These are phyloP conservation scores for Exophiala alcalophila DNA, from an alignment of 2,329 filamentous ascomycete genomes.

Conservation along the genomic window DNA sequence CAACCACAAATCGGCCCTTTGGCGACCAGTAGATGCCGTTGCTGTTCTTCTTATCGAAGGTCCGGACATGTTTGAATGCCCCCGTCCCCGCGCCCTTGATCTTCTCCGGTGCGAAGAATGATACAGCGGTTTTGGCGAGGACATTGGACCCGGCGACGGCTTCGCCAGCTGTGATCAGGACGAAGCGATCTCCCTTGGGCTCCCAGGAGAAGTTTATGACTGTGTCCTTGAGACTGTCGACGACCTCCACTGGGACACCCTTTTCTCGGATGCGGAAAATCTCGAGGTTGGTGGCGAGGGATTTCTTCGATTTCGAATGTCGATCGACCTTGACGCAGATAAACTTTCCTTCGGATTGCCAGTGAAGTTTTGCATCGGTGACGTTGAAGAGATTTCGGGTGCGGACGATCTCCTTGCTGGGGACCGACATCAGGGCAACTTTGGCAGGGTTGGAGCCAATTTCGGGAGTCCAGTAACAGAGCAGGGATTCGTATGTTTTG, in stretches of 20 bases:
- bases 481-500: slow-evolving; percentile 90
- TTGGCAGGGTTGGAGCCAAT: slow-evolving; percentile 97
- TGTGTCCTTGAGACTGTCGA: slow-evolving; percentile 95
- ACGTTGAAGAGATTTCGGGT: slow-evolving; percentile 98
- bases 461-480: slow-evolving; percentile 99
- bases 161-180: slow-evolving; percentile 93
- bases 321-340: slow-evolving; percentile 98
- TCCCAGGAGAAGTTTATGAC: slow-evolving; percentile 99
- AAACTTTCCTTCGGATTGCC: slow-evolving; percentile 92
- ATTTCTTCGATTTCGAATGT: slow-evolving; percentile 99
- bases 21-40: slow-evolving; percentile 99
- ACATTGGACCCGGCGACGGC: slow-evolving; percentile 73
- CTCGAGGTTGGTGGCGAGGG: slow-evolving; percentile 91
- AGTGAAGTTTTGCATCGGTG: slow-evolving; percentile 95
- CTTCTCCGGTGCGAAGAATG: slow-evolving; percentile 97
- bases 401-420: slow-evolving; percentile 88
- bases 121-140: slow-evolving; percentile 86
- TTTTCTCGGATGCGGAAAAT: slow-evolving; percentile 98
- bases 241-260: slow-evolving; percentile 95
- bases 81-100: slow-evolving; percentile 71
- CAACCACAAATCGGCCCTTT: slow-evolving; percentile 87
- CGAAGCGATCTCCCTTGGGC: slow-evolving; percentile 94
- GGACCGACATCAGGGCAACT: slow-evolving; percentile 93
- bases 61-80: slow-evolving; percentile 95
- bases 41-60: slow-evolving; percentile 98